These are phyloP conservation scores for Ceratocystis lukuohia DNA, from an alignment of 2,329 filamentous ascomycete species.

Conservation along the genomic window DNA sequence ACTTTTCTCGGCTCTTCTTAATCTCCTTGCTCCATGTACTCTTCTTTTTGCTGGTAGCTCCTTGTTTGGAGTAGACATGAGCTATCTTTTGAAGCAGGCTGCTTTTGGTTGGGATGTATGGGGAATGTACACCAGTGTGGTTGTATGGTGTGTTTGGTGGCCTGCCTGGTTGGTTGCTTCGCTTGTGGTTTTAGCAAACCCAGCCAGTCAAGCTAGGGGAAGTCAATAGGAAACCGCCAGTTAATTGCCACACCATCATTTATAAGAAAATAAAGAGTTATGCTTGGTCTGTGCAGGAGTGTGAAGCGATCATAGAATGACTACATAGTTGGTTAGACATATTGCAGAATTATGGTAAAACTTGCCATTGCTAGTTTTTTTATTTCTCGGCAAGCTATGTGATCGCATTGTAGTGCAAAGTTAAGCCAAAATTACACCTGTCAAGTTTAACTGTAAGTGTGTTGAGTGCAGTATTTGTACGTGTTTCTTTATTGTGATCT, in stretches of 20 bases:
- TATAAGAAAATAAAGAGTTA: too few species aligned
- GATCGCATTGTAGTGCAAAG: too few species aligned
- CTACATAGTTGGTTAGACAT: too few species aligned
- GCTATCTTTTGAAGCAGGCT: slow-evolving; percentile 52
- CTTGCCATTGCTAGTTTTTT: too few species aligned
- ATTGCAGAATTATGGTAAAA: too few species aligned
- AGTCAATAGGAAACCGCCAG: too few species aligned
- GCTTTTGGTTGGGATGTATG: slow-evolving; percentile 82
- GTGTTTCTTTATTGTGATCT: background rate
- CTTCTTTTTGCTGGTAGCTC: slow-evolving; percentile 37
- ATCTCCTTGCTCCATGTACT: slow-evolving; percentile 48
- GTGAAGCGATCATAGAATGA: too few species aligned
- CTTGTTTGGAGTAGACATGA: slow-evolving; percentile 32
- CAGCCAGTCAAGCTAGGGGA: too few species aligned
- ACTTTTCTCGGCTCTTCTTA: slow-evolving; percentile 33
- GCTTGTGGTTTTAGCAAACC: slow-evolving; percentile 34
- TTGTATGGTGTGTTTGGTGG: slow-evolving; percentile 95
- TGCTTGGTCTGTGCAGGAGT: too few species aligned
- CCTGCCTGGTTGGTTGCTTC: slow-evolving; percentile 68
- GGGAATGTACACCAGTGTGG: slow-evolving; percentile 77
- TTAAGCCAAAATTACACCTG: too few species aligned
- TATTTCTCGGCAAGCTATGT: too few species aligned
- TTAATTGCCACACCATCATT: too few species aligned
- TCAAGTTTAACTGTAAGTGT: background rate
- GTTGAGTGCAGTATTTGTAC: background rate